Conservation (phyloP, 2,329 filamentous ascomycete species). For the Verticillium klebahnii region DNA sequence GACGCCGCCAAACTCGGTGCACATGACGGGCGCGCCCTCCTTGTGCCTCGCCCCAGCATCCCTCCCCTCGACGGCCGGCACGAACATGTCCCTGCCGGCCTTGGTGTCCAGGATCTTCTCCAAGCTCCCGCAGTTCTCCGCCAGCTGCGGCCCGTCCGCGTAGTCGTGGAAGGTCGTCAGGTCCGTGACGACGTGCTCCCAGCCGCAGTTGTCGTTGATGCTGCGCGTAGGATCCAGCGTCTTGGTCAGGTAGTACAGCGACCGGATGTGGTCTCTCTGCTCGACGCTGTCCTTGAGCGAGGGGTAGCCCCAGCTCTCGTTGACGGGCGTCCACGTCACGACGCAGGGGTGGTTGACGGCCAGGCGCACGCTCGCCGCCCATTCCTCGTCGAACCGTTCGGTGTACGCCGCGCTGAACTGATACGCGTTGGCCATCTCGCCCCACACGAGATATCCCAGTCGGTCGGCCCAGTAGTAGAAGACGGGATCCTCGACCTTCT, state of each 20-base stretch:
- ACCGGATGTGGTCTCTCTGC: conserved; percentile 60
- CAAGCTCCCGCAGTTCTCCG: conserved; percentile 47
- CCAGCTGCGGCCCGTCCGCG: conserved; percentile 50
- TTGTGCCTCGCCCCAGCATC: conserved; percentile 48
- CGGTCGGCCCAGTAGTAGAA: conserved; percentile 59
- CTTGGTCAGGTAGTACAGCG: conserved; percentile 62
- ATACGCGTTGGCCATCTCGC: conserved; percentile 62
- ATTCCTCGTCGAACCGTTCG: conserved; percentile 58
- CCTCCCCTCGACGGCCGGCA: conserved; percentile 33
- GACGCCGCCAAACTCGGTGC: conserved; percentile 64
- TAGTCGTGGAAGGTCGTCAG: conserved; percentile 68
- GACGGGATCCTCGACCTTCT: conserved; percentile 57
- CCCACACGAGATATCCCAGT: conserved; percentile 59
- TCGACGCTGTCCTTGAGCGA: conserved; percentile 49
- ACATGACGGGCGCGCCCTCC: conserved; percentile 55
- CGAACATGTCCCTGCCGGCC: conserved; percentile 49
- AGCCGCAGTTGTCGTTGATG: conserved; percentile 68
- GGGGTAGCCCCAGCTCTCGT: conserved; percentile 61
- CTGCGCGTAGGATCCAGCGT: conserved; percentile 58
- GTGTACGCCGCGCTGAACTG: conserved; percentile 52
- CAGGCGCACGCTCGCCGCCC: conserved; percentile 56
- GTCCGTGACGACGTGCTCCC: conserved; percentile 63
- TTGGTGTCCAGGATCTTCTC: conserved; percentile 50
- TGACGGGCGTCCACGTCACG: conserved; percentile 63
- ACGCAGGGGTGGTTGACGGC: conserved; percentile 63